phyloP scores from a whole-genome alignment of 2,329 filamentous ascomycete species.

The Didymella pomorum region DNA sequence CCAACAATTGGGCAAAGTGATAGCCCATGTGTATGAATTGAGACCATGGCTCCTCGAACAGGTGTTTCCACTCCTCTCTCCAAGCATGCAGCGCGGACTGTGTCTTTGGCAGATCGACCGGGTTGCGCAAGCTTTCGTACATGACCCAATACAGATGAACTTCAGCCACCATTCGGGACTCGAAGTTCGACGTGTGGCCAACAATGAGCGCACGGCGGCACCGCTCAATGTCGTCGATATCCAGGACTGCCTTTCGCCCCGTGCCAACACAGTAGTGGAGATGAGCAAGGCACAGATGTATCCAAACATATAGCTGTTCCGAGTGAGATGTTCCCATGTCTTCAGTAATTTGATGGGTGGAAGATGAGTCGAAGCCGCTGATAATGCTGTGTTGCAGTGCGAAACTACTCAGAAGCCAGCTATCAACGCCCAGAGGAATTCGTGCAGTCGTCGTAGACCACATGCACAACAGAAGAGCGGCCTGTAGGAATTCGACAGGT shows the following conservation, averaged over 20 bases:
- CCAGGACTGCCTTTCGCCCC: conserved; percentile 50
- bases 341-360: not conserved
- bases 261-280: conserved; percentile 59
- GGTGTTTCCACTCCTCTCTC: conserved; percentile 52
- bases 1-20: conserved; percentile 55
- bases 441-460: conserved; percentile 59
- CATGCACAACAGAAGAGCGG: conserved; percentile 53
- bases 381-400: conserved; percentile 52
- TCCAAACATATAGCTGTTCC: conserved; percentile 51
- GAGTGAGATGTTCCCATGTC: not conserved
- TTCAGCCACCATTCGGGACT: conserved; percentile 58
- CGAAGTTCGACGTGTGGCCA: conserved; percentile 54
- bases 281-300: conserved; percentile 56
- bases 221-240: conserved; percentile 20
- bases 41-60: conserved; percentile 55
- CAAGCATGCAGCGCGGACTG: conserved; percentile 49
- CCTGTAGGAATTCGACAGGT: conserved; percentile 55
- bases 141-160: conserved; percentile 57
- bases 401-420: conserved; percentile 56
- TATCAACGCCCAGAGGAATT: conserved; percentile 55
- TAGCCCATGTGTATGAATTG: conserved; percentile 59
- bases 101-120: conserved; percentile 46
- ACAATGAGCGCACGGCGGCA: conserved; percentile 19
- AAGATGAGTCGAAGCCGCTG: not conserved
- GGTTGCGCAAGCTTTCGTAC: conserved; percentile 49